Evolutionary conservation across 768 basidiomycete genomes (phyloP).

Genomic region (Tephrocybe sp.): DNA sequence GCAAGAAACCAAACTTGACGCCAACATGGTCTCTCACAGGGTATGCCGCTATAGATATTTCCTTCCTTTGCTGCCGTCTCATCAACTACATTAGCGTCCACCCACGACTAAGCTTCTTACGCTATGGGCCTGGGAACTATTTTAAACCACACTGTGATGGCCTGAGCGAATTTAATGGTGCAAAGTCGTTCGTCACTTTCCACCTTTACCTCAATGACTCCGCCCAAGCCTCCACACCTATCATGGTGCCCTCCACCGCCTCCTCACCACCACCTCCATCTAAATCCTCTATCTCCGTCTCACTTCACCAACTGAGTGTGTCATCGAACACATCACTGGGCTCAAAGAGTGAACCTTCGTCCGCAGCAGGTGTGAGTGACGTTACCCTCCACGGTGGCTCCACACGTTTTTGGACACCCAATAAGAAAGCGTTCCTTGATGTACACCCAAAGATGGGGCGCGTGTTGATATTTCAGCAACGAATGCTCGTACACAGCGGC

Average conservation of each 20-base stretch:
- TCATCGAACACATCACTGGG: background rate
- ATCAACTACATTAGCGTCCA: conserved; percentile 27
- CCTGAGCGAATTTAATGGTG: conserved; percentile 27
- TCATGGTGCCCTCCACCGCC: background rate
- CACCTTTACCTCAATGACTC: conserved; percentile 42
- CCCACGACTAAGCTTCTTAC: conserved; percentile 39
- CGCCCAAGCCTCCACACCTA: conserved; percentile 13
- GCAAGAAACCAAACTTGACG: conserved; percentile 15
- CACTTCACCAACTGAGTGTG: background rate
- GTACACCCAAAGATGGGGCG: conserved; percentile 33
- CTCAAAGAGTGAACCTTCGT: background rate
- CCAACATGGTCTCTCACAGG: conserved; percentile 37
- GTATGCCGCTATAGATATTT: conserved; percentile 21
- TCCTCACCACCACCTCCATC: background rate
- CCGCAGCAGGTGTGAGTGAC: background rate
- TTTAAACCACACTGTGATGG: conserved; percentile 42
- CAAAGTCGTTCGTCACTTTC: conserved; percentile 41
- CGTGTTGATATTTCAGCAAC: conserved; percentile 42
- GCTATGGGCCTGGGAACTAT: conserved; percentile 43
- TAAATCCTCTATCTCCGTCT: background rate
- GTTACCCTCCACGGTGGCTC: conserved; percentile 31
- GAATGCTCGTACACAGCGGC: conserved; percentile 39
- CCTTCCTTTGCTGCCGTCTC: background rate
- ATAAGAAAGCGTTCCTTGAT: conserved; percentile 29
- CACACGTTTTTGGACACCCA: conserved; percentile 41